Evolutionary conservation across 2,329 filamentous ascomycete species (phyloP).

Genomic region (Aspergillus melleus): DNA sequence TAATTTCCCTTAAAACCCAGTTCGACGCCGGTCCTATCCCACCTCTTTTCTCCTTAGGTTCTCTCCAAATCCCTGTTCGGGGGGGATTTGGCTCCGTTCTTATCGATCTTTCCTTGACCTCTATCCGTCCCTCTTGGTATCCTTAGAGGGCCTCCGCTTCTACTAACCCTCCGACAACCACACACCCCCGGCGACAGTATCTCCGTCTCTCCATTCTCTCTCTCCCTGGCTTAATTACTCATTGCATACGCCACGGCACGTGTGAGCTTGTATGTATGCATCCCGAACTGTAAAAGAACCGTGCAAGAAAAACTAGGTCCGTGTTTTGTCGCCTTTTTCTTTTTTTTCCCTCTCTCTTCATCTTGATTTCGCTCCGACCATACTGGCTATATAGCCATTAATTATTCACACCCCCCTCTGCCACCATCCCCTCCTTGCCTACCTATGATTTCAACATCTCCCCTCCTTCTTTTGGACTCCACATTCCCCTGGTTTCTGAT

Average conservation of each 20-base stretch:
- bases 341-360: neutral
- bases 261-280: constrained; percentile 11
- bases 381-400: constrained; percentile 5
- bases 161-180: neutral
- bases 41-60: constrained; percentile 9
- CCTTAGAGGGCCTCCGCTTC: neutral
- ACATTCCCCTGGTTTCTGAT: neutral
- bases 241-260: constrained; percentile 7
- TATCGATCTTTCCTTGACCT: constrained; percentile 3
- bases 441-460: neutral
- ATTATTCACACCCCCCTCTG: constrained; percentile 1
- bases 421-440: neutral
- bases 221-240: constrained; percentile 2
- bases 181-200: neutral
- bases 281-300: constrained; percentile 1
- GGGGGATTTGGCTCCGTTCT: neutral
- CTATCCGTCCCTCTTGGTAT: neutral
- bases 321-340: constrained; percentile 4
- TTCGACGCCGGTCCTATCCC: constrained; percentile 13
- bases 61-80: constrained; percentile 12
- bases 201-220: neutral
- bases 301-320: constrained; percentile 6
- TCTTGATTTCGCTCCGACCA: neutral
- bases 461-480: neutral
- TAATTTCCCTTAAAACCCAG: constrained; percentile 10